Evolutionary conservation across 306 rosid genomes (phyloP).

Genomic region (Purshia tridentata): DNA sequence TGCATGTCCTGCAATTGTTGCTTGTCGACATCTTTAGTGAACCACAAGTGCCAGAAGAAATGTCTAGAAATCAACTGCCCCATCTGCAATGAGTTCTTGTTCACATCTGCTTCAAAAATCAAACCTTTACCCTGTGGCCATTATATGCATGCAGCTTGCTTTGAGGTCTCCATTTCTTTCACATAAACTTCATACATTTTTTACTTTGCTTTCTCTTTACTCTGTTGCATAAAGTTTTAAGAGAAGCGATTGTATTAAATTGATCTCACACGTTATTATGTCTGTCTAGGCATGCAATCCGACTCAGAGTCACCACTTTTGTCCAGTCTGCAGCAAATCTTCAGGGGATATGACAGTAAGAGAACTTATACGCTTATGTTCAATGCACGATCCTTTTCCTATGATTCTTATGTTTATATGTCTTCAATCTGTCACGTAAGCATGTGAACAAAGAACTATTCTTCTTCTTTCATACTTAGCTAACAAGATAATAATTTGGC

Average conservation of each 20-base stretch:
- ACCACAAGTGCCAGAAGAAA: constrained; percentile 83
- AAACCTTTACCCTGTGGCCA: constrained; percentile 93
- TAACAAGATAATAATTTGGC: no score
- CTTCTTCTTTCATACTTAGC: no score
- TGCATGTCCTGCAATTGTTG: constrained; percentile 97
- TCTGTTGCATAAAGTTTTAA: neutral
- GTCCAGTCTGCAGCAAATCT: constrained; percentile 86
- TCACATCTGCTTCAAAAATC: constrained; percentile 83
- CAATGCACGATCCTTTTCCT: neutral
- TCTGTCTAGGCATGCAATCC: constrained; percentile 64
- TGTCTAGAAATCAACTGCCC: constrained; percentile 90
- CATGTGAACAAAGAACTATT: no score
- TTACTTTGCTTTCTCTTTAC: neutral
- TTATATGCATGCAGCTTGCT: constrained; percentile 85
- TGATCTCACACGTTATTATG: constrained; percentile 26
- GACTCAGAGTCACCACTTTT: constrained; percentile 63
- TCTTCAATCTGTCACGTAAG: no score
- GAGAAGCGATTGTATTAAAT: constrained; percentile 9
- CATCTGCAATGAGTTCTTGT: constrained; percentile 70
- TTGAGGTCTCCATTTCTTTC: constrained; percentile 52
- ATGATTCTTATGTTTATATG: no score
- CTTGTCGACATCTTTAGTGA: constrained; percentile 47
- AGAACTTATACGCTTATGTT: constrained; percentile 9
- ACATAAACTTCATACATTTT: neutral
- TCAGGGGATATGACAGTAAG: constrained; percentile 72